Evolutionary conservation across 768 basidiomycete species (phyloP).

Genomic region (Tylopilus rubrobrunneus): DNA sequence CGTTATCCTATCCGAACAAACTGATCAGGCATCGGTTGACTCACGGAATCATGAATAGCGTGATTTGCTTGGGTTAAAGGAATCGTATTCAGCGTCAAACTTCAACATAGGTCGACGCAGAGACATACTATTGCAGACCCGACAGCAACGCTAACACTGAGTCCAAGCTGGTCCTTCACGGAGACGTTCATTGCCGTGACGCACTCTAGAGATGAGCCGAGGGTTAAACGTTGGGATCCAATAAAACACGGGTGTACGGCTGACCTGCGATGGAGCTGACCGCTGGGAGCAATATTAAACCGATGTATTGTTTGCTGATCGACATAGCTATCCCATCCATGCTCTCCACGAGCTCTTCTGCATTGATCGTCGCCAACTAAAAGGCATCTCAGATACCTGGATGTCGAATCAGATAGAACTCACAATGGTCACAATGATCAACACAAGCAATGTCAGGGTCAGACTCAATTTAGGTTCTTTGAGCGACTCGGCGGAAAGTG

Average conservation of each 20-base stretch:
- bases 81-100: neutral
- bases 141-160: constrained; percentile 82
- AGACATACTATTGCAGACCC: constrained; percentile 67
- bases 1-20: neutral
- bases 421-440: constrained; percentile 62
- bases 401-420: constrained; percentile 21
- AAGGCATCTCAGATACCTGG: neutral
- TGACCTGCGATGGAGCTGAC: constrained; percentile 76
- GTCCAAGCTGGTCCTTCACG: constrained; percentile 74
- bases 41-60: constrained; percentile 81
- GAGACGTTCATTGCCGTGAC: constrained; percentile 90
- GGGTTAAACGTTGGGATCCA: neutral
- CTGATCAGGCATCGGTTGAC: constrained; percentile 19
- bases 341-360: constrained; percentile 75
- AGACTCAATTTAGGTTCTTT: constrained; percentile 59
- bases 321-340: constrained; percentile 72
- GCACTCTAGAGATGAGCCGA: constrained; percentile 50
- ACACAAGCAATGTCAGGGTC: constrained; percentile 49
- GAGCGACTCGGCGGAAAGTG: constrained; percentile 15
- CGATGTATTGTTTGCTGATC: constrained; percentile 87
- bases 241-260: neutral
- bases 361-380: constrained; percentile 55
- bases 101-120: neutral
- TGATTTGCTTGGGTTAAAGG: constrained; percentile 57
- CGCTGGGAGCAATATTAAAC: constrained; percentile 81